phyloP scores from a whole-genome alignment of 495 filamentous ascomycete species.

The Melanomma pulvis-pyrius region DNA sequence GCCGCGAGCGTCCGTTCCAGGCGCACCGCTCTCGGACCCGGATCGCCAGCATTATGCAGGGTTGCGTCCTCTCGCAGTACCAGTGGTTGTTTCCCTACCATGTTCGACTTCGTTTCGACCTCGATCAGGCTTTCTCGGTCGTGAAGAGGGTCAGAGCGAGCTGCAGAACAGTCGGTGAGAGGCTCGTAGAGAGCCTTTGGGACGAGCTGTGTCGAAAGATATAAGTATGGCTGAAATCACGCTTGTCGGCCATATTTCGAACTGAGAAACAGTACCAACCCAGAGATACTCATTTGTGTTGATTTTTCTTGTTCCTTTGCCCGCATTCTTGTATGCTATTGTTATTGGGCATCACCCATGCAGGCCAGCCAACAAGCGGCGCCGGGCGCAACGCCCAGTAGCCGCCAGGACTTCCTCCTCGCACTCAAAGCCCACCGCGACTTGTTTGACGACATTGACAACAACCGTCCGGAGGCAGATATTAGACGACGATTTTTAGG shows the following conservation, averaged over 20 bases:
- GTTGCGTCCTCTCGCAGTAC: not conserved
- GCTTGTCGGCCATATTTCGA: not conserved
- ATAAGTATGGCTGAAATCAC: not conserved
- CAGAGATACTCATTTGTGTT: not conserved
- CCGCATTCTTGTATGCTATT: not conserved
- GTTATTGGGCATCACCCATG: not conserved
- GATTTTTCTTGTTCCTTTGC: not conserved
- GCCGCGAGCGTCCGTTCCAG: not conserved
- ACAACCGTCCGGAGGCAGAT: constrained; percentile 13
- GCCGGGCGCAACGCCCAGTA: not conserved
- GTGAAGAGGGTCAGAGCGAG: not conserved
- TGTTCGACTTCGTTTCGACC: not conserved
- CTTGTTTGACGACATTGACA: not conserved
- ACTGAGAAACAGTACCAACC: not conserved
- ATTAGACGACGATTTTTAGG: constrained; percentile 8
- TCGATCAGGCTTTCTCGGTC: not conserved
- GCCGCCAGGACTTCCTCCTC: not conserved
- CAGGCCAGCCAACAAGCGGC: not conserved
- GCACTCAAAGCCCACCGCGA: not conserved
- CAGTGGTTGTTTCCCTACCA: not conserved
- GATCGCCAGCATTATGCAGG: not conserved
- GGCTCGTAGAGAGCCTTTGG: not conserved
- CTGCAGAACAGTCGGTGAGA: not conserved
- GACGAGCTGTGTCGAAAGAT: not conserved
- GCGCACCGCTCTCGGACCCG: not conserved